A percentile compares a stretch with the other conserved stretches of the same genome.
phyloP scores from a whole-genome alignment of 805 yeast species.

The Osmozyma mogii region DNA sequence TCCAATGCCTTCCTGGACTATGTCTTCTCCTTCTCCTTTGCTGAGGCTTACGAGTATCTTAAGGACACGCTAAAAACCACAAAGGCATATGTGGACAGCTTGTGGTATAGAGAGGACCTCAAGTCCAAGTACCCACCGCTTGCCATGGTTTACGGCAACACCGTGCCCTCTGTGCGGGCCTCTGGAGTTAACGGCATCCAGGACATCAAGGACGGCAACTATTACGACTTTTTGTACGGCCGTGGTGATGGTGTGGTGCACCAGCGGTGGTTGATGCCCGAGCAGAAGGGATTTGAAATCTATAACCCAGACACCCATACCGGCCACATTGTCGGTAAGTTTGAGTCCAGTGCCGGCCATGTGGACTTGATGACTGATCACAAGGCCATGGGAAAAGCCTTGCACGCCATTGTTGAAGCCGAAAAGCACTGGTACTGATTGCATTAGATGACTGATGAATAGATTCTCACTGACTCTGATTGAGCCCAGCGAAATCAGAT shows the following conservation, averaged over 20 bases:
- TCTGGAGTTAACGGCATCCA: constrained; percentile 54
- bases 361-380: constrained; percentile 73
- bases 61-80: constrained; percentile 53
- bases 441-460: not conserved
- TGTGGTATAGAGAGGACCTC: constrained; percentile 45
- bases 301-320: constrained; percentile 21
- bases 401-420: constrained; percentile 54
- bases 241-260: constrained; percentile 93
- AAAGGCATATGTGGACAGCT: constrained; percentile 46
- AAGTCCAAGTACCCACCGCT: constrained; percentile 65
- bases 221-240: constrained; percentile 72
- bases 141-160: constrained; percentile 73
- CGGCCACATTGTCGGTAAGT: constrained; percentile 58
- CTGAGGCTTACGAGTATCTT: constrained; percentile 61
- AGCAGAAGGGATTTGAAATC: constrained; percentile 50
- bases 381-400: constrained; percentile 62
- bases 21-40: constrained; percentile 27
- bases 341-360: constrained; percentile 64
- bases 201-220: constrained; percentile 64
- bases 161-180: constrained; percentile 80
- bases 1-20: constrained; percentile 6
- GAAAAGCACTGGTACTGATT: constrained; percentile 35
- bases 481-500: too few species aligned
- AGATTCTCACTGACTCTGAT: too few species aligned
- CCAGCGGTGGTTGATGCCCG: constrained; percentile 77